phyloP scores from a whole-genome alignment of 2,329 filamentous ascomycete genomes.

The Cladorrhinum sp. region DNA sequence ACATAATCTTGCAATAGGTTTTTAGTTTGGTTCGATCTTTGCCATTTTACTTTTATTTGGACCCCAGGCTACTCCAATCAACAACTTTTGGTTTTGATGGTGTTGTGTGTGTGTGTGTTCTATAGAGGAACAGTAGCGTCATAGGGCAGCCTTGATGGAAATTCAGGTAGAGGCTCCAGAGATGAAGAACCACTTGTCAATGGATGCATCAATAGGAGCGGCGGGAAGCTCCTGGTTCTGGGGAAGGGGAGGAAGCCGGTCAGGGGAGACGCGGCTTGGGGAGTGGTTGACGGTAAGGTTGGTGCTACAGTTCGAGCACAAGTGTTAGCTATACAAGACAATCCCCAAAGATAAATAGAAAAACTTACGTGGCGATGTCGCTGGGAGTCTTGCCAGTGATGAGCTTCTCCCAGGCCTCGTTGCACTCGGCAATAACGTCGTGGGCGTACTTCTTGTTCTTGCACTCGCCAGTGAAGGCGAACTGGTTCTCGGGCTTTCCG shows the following conservation, averaged over 20 bases:
- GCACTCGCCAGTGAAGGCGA: constrained; percentile 99
- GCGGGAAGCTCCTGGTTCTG: constrained; percentile 74
- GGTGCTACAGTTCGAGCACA: constrained; percentile 55
- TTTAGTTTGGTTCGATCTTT: not conserved
- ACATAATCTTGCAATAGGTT: not conserved
- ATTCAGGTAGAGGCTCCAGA: constrained; percentile 82
- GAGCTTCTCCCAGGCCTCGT: constrained; percentile 94
- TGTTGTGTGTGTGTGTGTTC: too few relatives aligned
- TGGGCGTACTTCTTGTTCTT: constrained; percentile 99
- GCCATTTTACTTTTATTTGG: not conserved
- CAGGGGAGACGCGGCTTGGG: constrained; percentile 64
- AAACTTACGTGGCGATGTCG: constrained; percentile 75
- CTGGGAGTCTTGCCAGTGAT: constrained; percentile 86
- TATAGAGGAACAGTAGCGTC: not conserved
- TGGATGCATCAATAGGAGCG: constrained; percentile 89
- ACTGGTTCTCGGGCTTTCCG: constrained; percentile 99
- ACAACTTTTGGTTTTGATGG: too few relatives aligned
- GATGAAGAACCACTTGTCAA: constrained; percentile 99
- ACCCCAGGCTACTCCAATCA: not conserved
- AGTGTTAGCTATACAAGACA: not conserved
- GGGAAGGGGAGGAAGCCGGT: constrained; percentile 74
- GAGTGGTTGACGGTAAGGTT: constrained; percentile 78
- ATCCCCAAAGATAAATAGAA: not conserved
- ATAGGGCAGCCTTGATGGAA: not conserved
- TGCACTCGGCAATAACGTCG: constrained; percentile 93